A percentile compares a stretch with the other conserved stretches of the same genome.
phyloP scores from a whole-genome alignment of 2,329 filamentous ascomycete genomes.

The Ramularia endophylla region DNA sequence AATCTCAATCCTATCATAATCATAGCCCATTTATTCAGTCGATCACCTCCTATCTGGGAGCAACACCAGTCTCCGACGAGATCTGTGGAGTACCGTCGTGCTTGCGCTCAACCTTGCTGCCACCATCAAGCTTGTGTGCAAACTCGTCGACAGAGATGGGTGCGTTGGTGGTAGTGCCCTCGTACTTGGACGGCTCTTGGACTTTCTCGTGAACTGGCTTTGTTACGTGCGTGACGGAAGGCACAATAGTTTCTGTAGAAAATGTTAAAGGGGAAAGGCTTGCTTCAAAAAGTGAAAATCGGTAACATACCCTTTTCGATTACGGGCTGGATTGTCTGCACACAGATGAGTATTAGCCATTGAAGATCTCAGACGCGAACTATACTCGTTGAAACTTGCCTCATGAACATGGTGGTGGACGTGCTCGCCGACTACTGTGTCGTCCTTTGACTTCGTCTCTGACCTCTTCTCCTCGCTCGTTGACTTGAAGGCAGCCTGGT shows the following conservation, averaged over 20 bases:
- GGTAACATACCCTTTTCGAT: constrained; percentile 23
- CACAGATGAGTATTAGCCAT: too few species aligned
- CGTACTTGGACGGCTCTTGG: constrained; percentile 21
- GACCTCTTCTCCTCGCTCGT: constrained; percentile 12
- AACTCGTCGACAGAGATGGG: constrained; percentile 25
- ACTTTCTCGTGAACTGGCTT: constrained; percentile 21
- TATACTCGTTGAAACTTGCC: too few species aligned
- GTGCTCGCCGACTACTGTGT: constrained; percentile 16
- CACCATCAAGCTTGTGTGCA: constrained; percentile 4
- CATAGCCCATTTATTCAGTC: too few species aligned
- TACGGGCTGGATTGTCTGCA: constrained; percentile 23
- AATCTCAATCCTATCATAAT: too few species aligned
- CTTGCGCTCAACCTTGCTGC: neutral
- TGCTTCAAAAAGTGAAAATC: too few species aligned
- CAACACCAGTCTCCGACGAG: neutral
- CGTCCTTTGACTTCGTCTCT: constrained; percentile 14
- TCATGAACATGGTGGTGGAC: constrained; percentile 26
- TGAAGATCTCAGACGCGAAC: too few species aligned
- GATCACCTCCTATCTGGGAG: neutral
- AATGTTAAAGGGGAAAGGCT: too few species aligned
- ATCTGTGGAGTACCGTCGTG: neutral
- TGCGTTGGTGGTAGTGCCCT: constrained; percentile 17
- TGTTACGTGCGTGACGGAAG: constrained; percentile 23
- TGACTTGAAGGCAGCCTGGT: constrained; percentile 15
- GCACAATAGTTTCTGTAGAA: constrained; percentile 17